These are phyloP conservation scores for Penstemon eatonii DNA, from an alignment of 257 asterid species.

Conservation along the genomic window DNA sequence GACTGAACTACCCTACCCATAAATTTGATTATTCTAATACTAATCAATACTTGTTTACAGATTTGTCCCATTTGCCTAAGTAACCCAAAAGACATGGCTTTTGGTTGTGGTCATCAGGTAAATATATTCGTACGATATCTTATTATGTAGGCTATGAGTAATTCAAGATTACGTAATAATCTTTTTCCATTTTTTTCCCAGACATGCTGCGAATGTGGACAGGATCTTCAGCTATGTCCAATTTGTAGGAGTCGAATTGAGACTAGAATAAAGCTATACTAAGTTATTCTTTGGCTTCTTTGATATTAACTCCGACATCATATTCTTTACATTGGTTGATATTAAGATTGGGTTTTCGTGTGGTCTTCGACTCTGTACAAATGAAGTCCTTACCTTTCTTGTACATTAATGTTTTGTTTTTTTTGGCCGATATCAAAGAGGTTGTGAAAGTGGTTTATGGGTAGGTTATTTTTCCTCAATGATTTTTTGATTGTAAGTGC, in stretches of 20 bases:
- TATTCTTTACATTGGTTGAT: conserved; percentile 28
- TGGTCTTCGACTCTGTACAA: conserved; percentile 15
- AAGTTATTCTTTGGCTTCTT: conserved; percentile 22
- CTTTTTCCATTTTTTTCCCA: conserved; percentile 25
- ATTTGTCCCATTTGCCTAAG: conserved; percentile 80
- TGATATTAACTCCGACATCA: conserved; percentile 28
- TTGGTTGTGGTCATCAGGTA: conserved; percentile 99
- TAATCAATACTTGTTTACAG: conserved; percentile 38
- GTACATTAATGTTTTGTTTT: conserved; percentile 13
- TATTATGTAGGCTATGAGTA: no score
- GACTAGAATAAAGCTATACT: conserved; percentile 84
- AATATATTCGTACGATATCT: neutral
- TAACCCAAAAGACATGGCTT: conserved; percentile 86
- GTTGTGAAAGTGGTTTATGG: conserved; percentile 1
- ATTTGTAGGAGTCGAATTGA: conserved; percentile 67
- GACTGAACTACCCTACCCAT: no score
- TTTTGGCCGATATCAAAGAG: neutral
- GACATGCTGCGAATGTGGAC: conserved; percentile 86
- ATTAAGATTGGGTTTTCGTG: conserved; percentile 25
- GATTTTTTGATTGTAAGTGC: conserved; percentile 9
- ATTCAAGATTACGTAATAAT: neutral
- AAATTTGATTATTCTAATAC: neutral
- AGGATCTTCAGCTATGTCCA: conserved; percentile 64
- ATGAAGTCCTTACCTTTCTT: conserved; percentile 4
- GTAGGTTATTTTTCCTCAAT: no score